phyloP scores from a whole-genome alignment of 2,329 filamentous ascomycete species.

The Whalleya microplaca region DNA sequence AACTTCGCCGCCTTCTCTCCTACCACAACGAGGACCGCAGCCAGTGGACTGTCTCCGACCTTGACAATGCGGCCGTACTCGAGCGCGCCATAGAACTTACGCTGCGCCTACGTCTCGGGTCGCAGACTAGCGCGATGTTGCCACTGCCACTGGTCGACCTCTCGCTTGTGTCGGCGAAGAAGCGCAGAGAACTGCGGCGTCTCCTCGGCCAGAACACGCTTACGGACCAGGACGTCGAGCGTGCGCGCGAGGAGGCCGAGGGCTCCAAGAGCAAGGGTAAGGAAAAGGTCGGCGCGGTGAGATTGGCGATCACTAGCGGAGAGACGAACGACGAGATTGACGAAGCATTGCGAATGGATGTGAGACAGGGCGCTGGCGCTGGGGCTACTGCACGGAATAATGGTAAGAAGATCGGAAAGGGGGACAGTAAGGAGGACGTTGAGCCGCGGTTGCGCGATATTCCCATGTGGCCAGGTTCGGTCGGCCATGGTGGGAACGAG shows the following conservation, averaged over 20 bases:
- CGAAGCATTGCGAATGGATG: background rate
- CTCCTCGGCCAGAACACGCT: constrained; percentile 3
- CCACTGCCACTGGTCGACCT: constrained; percentile 33
- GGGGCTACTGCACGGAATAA: background rate
- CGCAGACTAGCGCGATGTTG: constrained; percentile 29
- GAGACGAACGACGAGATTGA: constrained; percentile 6
- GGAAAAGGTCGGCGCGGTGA: background rate
- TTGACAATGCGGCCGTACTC: constrained; percentile 27
- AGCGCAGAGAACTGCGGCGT: constrained; percentile 9
- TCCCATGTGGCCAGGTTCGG: too few relatives aligned
- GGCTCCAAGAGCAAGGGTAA: background rate
- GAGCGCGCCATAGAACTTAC: constrained; percentile 35
- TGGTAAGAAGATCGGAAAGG: background rate
- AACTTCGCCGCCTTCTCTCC: constrained; percentile 28
- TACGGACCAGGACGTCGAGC: constrained; percentile 23
- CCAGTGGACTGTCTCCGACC: constrained; percentile 22
- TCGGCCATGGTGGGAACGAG: background rate
- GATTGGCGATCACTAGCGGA: too few relatives aligned
- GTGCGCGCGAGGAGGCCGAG: background rate
- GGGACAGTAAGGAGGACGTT: background rate
- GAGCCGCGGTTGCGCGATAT: too few relatives aligned
- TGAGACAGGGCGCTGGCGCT: background rate
- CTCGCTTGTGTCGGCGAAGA: constrained; percentile 5
- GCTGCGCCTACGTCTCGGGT: constrained; percentile 30
- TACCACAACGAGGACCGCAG: constrained; percentile 8